Base-by-base conservation (phyloP, 179 eudicot species). In the Amaranthus tricolor region DNA sequence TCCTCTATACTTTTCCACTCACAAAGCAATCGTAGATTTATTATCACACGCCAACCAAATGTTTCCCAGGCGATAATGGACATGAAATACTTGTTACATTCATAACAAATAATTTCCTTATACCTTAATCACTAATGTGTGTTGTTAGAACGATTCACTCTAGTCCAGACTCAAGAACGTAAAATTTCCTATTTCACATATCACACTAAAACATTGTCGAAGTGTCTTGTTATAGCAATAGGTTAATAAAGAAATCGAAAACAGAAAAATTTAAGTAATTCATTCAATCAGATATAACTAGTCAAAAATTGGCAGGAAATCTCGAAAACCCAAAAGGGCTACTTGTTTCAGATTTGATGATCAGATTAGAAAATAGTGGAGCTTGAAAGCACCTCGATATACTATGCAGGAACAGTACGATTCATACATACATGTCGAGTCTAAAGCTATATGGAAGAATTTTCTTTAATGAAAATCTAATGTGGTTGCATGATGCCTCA, bases 1-100 rank as follows among this genome's bases (percentile, higher is more conserved):
- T 68, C 13, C 21, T n/a, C 21, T 48, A 52, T 69, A 69, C 72
- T 69, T n/a, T 20, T 69, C 61, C 72, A 54, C 47, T 24, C 72
- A 69, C 49, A 53, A 40, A 15, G 5, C 24, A 21, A 31, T 17
- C 53, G 15, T 15, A 53, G 21, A 53, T 69, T 24, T 2, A 9
- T 12, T 21, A 51, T 68, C 57, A 52, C 12, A 51, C 15, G 19
- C 53, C 58, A 51, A 51, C n/a, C 19, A 69, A 49, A 16, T 31
- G 6, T 10, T 9, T 43, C 51, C 24, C 70, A 49, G 54, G 51
- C 43, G 1, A 19, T 17, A 49, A 49, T 11, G 40, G 31, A 45
- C 44, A 17, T n/a, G 0, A 4, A 66, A 19, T 66, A 66, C 6
- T 15, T 14, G n/a, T 19, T 9, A 49, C 20, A 16, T n/a, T 10